Evolutionary conservation across 805 yeast genomes (phyloP), one percentile per base, ranked within the genome.

Genomic region (Candida ipomoeae): DNA sequence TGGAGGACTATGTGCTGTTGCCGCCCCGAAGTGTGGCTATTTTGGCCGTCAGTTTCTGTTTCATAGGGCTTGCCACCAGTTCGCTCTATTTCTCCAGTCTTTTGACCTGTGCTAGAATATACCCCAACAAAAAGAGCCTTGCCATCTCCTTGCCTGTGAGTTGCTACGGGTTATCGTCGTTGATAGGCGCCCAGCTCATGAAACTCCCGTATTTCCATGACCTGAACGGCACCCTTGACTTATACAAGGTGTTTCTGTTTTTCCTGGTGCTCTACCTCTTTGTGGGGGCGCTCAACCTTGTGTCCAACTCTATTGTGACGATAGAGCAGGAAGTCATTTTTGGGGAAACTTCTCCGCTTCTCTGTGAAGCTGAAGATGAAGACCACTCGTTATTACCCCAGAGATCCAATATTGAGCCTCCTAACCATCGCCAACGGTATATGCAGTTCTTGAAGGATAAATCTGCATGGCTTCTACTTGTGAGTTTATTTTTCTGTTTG

Each of bases 101-200:
- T 54, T 66, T 87, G 31, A 86, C 95, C 1, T 89, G 96, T 69
- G 95, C 97, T 2, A 83, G 87, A 59, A 79, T 90, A n/a, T 87
- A 82, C 61, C 95, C 96, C 0, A 72, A 80, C 37, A 75, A 77
- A 44, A 87, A 89, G 52, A 85, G 96, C 2, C 67, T 92, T 49
- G 87, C 96, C 32, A 89, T 92, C 40, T 85, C 95, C 48, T 77
- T 87, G 41, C 99, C 99, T 0, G 91, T 92, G 2, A 81, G 96
- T 0, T 85, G 85, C 55, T 91, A 86, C 65, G 99, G 98, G 1
- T 61, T 89, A 31, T 85, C 96, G 5, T 80, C 96, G 1, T 71
- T 94, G 49, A 66, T 91, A 44, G 85, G 87, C 3, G 78, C 96
- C 0, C 90, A 83, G 63, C 62, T 80, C 41, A 66, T 80, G 62